Conservation (phyloP, 1,139 yeast genomes). For the Pichia sp. region DNA sequence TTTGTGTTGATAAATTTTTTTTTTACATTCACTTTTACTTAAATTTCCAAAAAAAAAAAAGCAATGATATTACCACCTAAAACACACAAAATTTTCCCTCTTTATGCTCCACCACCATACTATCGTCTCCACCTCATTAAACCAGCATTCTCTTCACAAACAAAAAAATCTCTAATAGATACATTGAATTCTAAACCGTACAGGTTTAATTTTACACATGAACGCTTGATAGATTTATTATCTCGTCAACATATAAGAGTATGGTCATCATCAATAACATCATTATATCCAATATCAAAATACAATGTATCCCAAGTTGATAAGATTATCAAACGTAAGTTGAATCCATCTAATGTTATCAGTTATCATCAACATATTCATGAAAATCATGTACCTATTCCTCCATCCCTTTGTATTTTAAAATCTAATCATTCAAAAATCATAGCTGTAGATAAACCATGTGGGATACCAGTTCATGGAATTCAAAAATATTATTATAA, state of each 20-base stretch:
- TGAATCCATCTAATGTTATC: neutral
- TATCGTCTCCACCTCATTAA: conserved; percentile 8
- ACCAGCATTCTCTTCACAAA: neutral
- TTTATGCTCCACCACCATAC: conserved; percentile 9
- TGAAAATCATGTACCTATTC: conserved; percentile 39
- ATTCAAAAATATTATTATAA: conserved; percentile 55
- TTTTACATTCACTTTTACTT: too few species aligned
- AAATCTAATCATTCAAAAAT: conserved; percentile 17
- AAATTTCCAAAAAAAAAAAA: conserved; percentile 19
- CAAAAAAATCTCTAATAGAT: conserved; percentile 1
- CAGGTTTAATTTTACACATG: conserved; percentile 7
- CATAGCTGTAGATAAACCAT: conserved; percentile 63
- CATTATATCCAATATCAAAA: neutral
- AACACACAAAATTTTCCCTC: neutral
- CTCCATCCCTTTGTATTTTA: neutral
- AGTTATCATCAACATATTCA: conserved; percentile 45
- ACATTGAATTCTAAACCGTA: conserved; percentile 13
- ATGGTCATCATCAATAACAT: conserved; percentile 3
- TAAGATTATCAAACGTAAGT: conserved; percentile 1
- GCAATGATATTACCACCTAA: neutral
- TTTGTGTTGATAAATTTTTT: too few species aligned
- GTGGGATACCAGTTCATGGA: conserved; percentile 73
- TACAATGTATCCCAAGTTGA: neutral
- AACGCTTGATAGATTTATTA: neutral
- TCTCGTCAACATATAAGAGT: neutral